Evolutionary conservation across 768 basidiomycete species (phyloP), one percentile per base, ranked within the genome.

Genomic region (Ramaria rubella): DNA sequence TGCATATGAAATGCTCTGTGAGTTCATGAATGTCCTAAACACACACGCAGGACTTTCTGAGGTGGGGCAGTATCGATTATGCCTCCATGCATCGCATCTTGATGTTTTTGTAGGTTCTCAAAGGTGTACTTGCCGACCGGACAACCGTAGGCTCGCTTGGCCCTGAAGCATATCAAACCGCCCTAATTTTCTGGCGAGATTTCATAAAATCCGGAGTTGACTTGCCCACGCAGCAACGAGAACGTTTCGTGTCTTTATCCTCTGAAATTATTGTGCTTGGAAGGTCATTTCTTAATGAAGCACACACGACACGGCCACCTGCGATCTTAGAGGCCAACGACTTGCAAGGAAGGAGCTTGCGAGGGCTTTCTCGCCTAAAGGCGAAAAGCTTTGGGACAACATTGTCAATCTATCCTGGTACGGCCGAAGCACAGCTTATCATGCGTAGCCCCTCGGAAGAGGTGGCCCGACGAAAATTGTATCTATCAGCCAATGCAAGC

Each of bases 191-290:
- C 71, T 87, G 92, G 81, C 81, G 88, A 46, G 96, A 98, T 76
- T 99, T 99, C 70, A 91, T 96, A 67, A 94, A 94, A 69, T 98
- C 94, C 14, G 95, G 92, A 8, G 94, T 98, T 60, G 81, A 94
- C 67, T 78, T 99, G 12, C 86, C 92, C 9, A 81, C 86, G 0
- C 76, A 76, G 9, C 77, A 92, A 62, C 81, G 96, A 38, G 75
- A 82, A 33, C 83, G 80, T 59, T 97, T 96, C 60, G 93, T 99
- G 17, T 81, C 86, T 1, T 75, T 97, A 11, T 96, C 94, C 2
- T 90, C 94, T 14, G 86, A 91, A 55, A 90, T 98, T 57, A 77
- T 95, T 21, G 75, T 85, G 1, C 86, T 97, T 12, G 94, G 94
- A 12, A 82, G 95, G 17, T 78, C 85, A 55, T 97, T 99, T 65